phyloP scores from a whole-genome alignment of 257 asterid species.

The Mentha longifolia region DNA sequence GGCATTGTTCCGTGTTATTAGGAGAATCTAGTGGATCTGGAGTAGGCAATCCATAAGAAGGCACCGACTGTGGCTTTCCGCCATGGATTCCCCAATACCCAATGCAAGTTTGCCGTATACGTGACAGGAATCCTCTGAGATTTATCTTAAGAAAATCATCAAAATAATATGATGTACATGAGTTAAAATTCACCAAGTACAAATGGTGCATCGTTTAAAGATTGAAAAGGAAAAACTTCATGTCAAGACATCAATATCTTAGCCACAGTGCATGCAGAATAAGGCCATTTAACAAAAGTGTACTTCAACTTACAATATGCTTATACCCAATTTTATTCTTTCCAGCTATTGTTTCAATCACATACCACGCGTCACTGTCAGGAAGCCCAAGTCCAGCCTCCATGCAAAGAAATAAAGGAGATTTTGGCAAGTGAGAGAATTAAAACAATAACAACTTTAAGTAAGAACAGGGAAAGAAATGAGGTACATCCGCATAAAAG shows the following conservation, averaged over 20 bases:
- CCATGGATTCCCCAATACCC: conserved; percentile 90
- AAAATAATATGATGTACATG: conserved; percentile 18
- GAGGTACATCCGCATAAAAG: conserved; percentile 25
- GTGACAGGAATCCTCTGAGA: conserved; percentile 82
- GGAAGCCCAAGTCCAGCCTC: conserved; percentile 96
- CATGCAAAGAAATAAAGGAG: conserved; percentile 41
- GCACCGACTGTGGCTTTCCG: conserved; percentile 60
- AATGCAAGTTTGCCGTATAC: conserved; percentile 70
- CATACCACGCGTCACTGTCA: conserved; percentile 90
- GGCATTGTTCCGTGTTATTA: conserved; percentile 60
- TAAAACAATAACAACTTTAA: conserved; percentile 15
- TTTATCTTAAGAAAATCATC: conserved; percentile 58
- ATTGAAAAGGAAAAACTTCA: background rate
- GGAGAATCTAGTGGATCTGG: conserved; percentile 79
- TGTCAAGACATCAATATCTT: conserved; percentile 24
- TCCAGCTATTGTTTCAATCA: conserved; percentile 95
- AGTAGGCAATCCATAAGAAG: conserved; percentile 75
- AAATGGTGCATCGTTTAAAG: background rate
- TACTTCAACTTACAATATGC: conserved; percentile 73
- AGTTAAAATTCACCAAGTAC: background rate
- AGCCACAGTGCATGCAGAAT: conserved; percentile 25
- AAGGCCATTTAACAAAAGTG: conserved; percentile 25
- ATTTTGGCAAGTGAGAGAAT: conserved; percentile 32
- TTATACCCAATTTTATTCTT: conserved; percentile 91
- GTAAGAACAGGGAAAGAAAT: conserved; percentile 19